Evolutionary conservation across 148 eudicot genomes (phyloP).

Genomic region (Spergularia bocconei): DNA sequence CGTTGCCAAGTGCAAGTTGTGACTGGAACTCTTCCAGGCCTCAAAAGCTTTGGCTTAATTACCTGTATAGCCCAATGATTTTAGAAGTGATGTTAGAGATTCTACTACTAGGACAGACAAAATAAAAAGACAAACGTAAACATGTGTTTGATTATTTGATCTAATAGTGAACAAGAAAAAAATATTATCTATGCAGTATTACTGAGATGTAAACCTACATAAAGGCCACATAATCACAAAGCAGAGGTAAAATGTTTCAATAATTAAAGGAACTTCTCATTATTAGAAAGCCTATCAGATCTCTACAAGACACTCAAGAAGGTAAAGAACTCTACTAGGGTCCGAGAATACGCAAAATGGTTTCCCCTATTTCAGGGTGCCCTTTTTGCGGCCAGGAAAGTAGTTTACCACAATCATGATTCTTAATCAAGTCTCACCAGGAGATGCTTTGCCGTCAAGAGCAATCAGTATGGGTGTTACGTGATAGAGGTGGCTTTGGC

Average conservation of each 20-base stretch:
- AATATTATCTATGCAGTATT: neutral
- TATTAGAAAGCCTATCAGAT: neutral
- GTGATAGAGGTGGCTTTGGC: neutral
- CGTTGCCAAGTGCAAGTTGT: conserved; percentile 91
- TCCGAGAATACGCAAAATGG: neutral
- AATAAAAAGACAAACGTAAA: conserved; percentile 1
- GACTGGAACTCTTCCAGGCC: conserved; percentile 88
- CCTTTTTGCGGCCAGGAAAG: neutral
- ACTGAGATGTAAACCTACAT: neutral
- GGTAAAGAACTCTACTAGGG: neutral
- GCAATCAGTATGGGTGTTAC: neutral
- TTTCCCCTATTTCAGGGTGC: neutral
- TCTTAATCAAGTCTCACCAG: neutral
- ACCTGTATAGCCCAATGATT: conserved; percentile 46
- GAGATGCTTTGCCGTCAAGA: neutral
- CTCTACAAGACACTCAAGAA: neutral
- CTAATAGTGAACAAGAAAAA: no score
- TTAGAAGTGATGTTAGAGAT: conserved; percentile 12
- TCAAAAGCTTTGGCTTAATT: conserved; percentile 88
- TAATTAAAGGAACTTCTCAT: neutral
- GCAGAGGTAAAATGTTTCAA: neutral
- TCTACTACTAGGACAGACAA: neutral
- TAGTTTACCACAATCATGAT: no score
- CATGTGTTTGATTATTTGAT: no score
- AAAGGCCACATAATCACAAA: neutral